Percentiles rank a stretch among this genome's conserved stretches.
These are phyloP conservation scores for Komagataella pseudopastoris DNA, from an alignment of 805 yeast genomes.

Conservation along the genomic window DNA sequence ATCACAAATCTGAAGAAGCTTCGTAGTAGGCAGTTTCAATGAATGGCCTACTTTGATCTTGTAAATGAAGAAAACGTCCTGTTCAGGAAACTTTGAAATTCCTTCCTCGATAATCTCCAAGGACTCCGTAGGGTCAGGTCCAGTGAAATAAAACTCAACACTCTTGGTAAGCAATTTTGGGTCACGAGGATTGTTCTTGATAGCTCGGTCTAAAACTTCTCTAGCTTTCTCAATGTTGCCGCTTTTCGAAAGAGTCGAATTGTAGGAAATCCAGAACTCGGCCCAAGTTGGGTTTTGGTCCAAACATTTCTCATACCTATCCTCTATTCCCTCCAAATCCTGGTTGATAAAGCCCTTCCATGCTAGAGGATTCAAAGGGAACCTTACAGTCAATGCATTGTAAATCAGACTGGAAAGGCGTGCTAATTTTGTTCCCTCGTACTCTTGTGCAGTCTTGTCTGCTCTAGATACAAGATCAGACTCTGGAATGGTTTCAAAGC, in stretches of 20 bases:
- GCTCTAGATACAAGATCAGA: not conserved
- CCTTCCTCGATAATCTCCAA: conserved; percentile 30
- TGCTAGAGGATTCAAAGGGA: not conserved
- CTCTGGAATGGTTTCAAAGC: not conserved
- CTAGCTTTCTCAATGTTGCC: not conserved
- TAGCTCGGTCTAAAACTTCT: not conserved
- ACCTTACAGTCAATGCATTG: not conserved
- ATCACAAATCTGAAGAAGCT: not conserved
- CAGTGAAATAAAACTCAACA: not conserved
- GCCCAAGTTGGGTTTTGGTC: not conserved
- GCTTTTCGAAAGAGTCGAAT: not conserved
- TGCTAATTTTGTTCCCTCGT: not conserved
- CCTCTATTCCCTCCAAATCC: not conserved
- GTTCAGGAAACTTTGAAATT: conserved; percentile 30
- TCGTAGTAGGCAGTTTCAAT: not conserved
- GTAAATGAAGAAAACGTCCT: conserved; percentile 24
- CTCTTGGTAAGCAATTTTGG: not conserved
- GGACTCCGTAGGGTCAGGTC: conserved; percentile 16
- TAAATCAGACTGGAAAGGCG: not conserved
- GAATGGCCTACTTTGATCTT: not conserved
- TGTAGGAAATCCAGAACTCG: not conserved
- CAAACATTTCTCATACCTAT: not conserved
- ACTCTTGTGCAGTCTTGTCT: not conserved
- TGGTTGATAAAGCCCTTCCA: not conserved
- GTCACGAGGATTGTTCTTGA: not conserved